Conservation (phyloP, 805 yeast genomes). For the Kuraishia hungarica region DNA sequence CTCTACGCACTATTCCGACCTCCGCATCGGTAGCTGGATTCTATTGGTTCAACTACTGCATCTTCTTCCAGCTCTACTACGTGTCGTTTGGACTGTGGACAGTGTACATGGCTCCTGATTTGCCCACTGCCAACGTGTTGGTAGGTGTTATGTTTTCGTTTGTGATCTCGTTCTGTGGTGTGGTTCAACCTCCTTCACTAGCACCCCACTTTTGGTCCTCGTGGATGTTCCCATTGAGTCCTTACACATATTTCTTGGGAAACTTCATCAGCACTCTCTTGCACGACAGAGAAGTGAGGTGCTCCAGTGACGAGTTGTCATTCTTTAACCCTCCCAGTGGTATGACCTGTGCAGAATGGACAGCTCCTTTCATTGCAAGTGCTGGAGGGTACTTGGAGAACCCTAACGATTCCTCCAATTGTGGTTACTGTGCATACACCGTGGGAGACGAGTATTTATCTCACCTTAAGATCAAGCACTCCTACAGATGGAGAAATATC, state of each 20-base stretch:
- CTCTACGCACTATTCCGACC: conserved; percentile 19
- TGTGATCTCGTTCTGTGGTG: conserved; percentile 61
- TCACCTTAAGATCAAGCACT: conserved; percentile 32
- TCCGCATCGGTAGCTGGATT: conserved; percentile 35
- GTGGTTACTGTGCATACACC: conserved; percentile 49
- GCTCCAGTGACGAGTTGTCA: conserved; percentile 40
- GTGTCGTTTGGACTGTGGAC: conserved; percentile 45
- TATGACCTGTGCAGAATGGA: conserved; percentile 46
- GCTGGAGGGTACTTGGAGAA: conserved; percentile 40
- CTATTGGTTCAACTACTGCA: conserved; percentile 25
- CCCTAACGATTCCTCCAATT: conserved; percentile 34
- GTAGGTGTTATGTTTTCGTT: conserved; percentile 48
- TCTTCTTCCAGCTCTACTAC: conserved; percentile 36
- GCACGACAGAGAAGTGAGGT: conserved; percentile 42
- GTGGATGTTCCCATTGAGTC: conserved; percentile 71
- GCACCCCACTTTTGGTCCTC: conserved; percentile 77
- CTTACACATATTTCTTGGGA: conserved; percentile 62
- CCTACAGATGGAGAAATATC: conserved; percentile 54
- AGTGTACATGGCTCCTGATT: conserved; percentile 53
- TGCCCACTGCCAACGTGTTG: conserved; percentile 61
- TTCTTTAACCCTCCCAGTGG: conserved; percentile 46
- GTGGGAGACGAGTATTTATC: conserved; percentile 40
- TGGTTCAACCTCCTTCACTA: conserved; percentile 42
- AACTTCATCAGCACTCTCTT: conserved; percentile 34
- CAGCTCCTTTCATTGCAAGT: conserved; percentile 27